Evolutionary conservation across 139 green algal species (phyloP).

Genomic region (Chlorella sp.): DNA sequence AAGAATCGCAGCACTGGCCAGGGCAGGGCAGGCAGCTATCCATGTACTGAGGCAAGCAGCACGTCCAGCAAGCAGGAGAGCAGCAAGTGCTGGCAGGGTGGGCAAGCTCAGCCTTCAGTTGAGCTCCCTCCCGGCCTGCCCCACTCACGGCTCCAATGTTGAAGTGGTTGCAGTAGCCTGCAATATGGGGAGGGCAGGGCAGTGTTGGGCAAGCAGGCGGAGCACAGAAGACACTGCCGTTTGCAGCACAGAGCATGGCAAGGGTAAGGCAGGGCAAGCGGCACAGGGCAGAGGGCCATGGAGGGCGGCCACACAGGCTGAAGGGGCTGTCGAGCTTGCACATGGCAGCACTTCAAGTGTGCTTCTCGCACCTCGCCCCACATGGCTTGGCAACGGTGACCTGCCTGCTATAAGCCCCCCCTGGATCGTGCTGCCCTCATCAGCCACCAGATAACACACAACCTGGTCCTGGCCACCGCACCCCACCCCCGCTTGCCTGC

Average conservation of each 20-base stretch:
- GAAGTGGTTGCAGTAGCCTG: constrained; percentile 67
- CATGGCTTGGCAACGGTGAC: background rate
- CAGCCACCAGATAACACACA: background rate
- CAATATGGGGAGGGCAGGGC: background rate
- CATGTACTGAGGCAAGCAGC: background rate
- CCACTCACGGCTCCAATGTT: constrained; percentile 64
- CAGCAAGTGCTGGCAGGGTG: background rate
- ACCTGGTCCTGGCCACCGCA: background rate
- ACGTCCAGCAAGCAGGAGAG: background rate
- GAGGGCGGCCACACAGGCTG: too few species aligned
- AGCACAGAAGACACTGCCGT: too few species aligned
- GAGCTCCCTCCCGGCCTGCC: too few species aligned
- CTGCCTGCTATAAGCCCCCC: background rate
- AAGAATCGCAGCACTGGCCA: background rate
- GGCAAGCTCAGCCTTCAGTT: background rate
- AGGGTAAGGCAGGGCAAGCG: too few species aligned
- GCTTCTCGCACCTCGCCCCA: too few species aligned
- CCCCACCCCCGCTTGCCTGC: constrained; percentile 29
- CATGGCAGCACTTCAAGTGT: too few species aligned
- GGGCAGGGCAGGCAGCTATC: background rate
- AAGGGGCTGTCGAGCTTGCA: too few species aligned
- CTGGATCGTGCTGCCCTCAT: background rate
- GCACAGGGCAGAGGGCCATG: too few species aligned
- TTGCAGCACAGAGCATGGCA: too few species aligned
- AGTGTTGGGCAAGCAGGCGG: too few species aligned